Base-by-base conservation (phyloP, 108 stramenopile species). In the Pseudonitzschia delicatissima region DNA sequence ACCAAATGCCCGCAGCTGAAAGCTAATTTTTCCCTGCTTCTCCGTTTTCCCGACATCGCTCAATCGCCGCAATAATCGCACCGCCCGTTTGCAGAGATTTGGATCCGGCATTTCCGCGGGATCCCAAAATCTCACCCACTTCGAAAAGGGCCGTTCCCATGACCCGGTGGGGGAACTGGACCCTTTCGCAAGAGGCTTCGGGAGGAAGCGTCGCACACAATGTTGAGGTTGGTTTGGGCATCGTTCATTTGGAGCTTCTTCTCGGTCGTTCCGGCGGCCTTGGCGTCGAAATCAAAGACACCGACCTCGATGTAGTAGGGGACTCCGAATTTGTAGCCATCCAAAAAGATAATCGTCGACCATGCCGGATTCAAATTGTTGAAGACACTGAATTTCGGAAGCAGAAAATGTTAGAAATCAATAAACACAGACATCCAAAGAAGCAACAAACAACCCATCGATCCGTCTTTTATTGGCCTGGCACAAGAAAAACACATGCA, bases 101-200 rank as follows among this genome's bases (percentile, higher is more conserved):
- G 45, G 84, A 77, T 20, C 76, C 82, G 12, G 81, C 70, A 61
- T 85, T 86, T 9, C 90, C 90, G 23, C 82, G 79, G 31, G 68
- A 62, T 23, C 76, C 90, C 40, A 91, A 55, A 40, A 91, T 73
- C 48, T 87, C 83, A 9, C 90, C 90, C 32, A 91, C 78, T 72
- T 91, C 90, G 69, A 91, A 88, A 23, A 87, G 60, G 13, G 87
- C 86, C 33, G 87, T 84, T 33, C 87, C 85, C 86, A 87, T 91
- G 52, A 77, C 73, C 33, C 71, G 72, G 55, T 79, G 82, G 9
- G 75, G 77, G 57, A 49, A 78, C 72, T 52, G 68, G 65, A 15
- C 77, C 77, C 33, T 72, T 62, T 31, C 72, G 68, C 39, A 77
- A 50, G 18, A 74, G 45, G 0, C 40, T 52, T 27, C 73, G 58